Percentiles rank a stretch among this genome's conserved stretches.
phyloP scores from a whole-genome alignment of 352 stramenopile genomes.

The Pythium diclinum region DNA sequence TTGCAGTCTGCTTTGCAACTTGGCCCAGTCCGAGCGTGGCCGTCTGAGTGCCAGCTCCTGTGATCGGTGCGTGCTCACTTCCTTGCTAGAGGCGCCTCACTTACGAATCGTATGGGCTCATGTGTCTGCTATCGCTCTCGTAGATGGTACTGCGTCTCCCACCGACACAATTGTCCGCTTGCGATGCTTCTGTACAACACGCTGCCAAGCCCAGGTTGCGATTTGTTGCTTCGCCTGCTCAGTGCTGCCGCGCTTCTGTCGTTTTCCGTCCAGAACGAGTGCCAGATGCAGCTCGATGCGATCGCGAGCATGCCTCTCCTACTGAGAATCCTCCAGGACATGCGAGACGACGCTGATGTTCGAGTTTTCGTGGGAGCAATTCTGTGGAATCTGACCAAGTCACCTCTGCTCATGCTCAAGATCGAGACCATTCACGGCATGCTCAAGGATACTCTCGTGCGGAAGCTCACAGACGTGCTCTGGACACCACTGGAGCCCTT shows the following conservation, averaged over 20 bases:
- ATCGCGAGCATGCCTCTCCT: constrained; percentile 45
- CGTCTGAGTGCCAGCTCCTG: constrained; percentile 63
- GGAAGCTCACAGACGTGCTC: constrained; percentile 50
- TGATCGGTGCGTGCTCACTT: constrained; percentile 32
- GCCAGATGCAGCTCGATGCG: constrained; percentile 61
- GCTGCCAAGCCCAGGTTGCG: constrained; percentile 15
- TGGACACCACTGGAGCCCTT: constrained; percentile 49
- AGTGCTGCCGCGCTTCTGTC: constrained; percentile 53
- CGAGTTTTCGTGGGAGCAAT: constrained; percentile 44
- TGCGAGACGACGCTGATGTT: constrained; percentile 37
- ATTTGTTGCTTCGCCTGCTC: constrained; percentile 38
- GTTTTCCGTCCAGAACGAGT: constrained; percentile 71
- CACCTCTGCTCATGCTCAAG: constrained; percentile 54
- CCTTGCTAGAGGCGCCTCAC: not conserved
- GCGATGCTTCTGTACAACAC: constrained; percentile 46
- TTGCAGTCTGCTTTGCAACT: constrained; percentile 57
- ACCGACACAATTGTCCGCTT: constrained; percentile 65
- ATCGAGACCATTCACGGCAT: constrained; percentile 77
- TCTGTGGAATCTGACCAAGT: constrained; percentile 74
- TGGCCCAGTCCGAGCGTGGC: constrained; percentile 49
- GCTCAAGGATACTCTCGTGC: constrained; percentile 50
- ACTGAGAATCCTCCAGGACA: constrained; percentile 41
- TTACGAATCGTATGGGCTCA: too few species aligned
- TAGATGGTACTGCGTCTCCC: constrained; percentile 69
- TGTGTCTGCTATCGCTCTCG: not conserved